phyloP scores from a whole-genome alignment of 139 green algal species.

The Spirogloea muscicola region DNA sequence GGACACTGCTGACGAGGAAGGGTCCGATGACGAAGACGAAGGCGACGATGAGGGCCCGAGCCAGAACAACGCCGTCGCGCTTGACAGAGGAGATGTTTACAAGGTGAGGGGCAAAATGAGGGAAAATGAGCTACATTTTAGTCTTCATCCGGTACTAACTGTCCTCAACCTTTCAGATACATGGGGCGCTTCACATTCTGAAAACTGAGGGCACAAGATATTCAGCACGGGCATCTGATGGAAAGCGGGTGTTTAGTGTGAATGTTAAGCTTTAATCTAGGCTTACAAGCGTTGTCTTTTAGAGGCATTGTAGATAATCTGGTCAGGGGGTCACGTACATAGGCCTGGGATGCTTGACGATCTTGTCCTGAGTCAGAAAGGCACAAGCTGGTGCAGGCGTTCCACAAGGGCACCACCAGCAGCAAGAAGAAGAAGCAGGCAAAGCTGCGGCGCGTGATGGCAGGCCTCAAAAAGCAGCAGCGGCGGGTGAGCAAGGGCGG shows the following conservation, averaged over 20 bases:
- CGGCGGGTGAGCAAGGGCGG: constrained; percentile 27
- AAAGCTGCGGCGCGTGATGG: constrained; percentile 86
- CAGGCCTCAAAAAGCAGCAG: constrained; percentile 66
- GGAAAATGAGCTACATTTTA: neutral
- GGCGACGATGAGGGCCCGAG: constrained; percentile 32
- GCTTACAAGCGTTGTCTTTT: too few species aligned
- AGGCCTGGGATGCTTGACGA: neutral
- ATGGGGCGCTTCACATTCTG: too few species aligned
- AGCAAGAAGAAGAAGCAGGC: constrained; percentile 91
- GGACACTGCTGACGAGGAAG: constrained; percentile 58
- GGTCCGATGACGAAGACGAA: constrained; percentile 55
- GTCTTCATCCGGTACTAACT: too few species aligned
- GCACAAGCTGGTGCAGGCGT: constrained; percentile 82
- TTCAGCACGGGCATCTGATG: too few species aligned
- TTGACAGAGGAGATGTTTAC: constrained; percentile 29
- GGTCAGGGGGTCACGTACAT: too few species aligned
- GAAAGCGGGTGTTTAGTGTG: too few species aligned
- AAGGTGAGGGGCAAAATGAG: constrained; percentile 7
- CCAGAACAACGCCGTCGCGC: constrained; percentile 10
- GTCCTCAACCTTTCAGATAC: too few species aligned
- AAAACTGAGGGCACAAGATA: too few species aligned
- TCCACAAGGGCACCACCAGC: constrained; percentile 75
- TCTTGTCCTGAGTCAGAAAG: constrained; percentile 24
- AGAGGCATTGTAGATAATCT: too few species aligned
- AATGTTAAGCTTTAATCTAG: too few species aligned